Base-by-base conservation (phyloP, 306 rosid species). In the Cucurbita argyrosperma region DNA sequence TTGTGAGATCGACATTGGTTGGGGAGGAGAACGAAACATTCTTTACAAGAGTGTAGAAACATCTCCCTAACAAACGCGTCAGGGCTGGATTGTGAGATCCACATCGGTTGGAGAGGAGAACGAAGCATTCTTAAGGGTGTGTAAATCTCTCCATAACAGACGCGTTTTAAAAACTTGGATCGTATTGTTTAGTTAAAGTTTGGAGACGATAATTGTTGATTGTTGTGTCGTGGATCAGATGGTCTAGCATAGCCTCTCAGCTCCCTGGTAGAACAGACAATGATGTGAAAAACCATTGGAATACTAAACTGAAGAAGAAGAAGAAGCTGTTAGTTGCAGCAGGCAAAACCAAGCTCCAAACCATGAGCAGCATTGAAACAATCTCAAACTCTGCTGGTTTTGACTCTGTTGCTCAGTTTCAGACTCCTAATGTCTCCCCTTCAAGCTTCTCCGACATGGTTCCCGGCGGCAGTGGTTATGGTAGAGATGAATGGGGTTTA, bases 251-350 rank as follows among this genome's bases (percentile, higher is more conserved):
- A 79, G 96, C 97, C 21, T 82, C 97, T 63, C 80, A 82, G 43
- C 87, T 92, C 68, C 84, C 88, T 53, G 89, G 97, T 26, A 90
- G 96, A 83, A 90, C 97, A 63, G 97, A 92, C 84, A 92, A 92
- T 73, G 97, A 90, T 81, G 88, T 92, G 79, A 92, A 92, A 77
- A 92, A 92, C 81, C 66, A 92, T 59, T 92, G 97, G 97, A 92
- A 92, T 83, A 87, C 97, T 49, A 90, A 84, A 74, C 74, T 92
- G 35, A 30, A 30, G 14, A 92, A 90, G 14, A 92, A 90, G 89
- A 92, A 89, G 87, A 89, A 85, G 81, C 71, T 85, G 0, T 47
- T 87, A 60, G 47, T 62, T 62, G 35, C 35, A 30, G 76, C 89
- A 26, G 88, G 82, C 76, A 79, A 84, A 72, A 8, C 66, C 45